Evolutionary conservation across 2,329 filamentous ascomycete genomes (phyloP), one percentile per base, ranked within the genome.

Genomic region (Aspergillus udagawae): DNA sequence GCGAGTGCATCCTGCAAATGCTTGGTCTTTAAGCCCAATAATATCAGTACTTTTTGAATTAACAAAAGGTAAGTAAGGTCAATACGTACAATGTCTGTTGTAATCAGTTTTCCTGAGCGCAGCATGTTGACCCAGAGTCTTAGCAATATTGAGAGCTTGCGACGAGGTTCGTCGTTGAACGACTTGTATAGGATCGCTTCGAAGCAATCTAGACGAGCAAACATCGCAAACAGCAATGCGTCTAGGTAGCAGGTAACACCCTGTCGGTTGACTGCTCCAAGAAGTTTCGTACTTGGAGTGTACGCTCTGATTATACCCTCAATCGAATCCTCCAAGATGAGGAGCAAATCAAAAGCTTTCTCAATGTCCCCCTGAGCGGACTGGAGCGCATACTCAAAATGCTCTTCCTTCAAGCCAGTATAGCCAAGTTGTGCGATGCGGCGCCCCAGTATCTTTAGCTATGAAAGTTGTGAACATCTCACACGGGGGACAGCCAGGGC

Each of bases 171-270:
- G 59, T 94, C 89, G 27, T 86, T 82, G 60, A 91, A 90, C 7
- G 87, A 86, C 56, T 88, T 88, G 71, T 90, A 92, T 35, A 97
- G 80, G 81, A 97, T 96, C 51, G 89, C 91, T 73, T 97, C 93
- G 71, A 96, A 99, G 62, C 89, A 92, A 63, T 91, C 88, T 41
- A 97, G 81, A 59, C 90, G 87, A 20, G 90, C 89, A 71, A 97
- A 97, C 91, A 99, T 97, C 72, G 93, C 89, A 71, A 97, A 97
- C 1, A 99, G 82, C 23, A 97, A 78, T 0, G 93, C 84, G 72
- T 97, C 94, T 17, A 97, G 80, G 71, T 95, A 97, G 77, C 94
- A 99, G n/a, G 93, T 97, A 38, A 96, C 91, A 50, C 84, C 85
- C 48, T 88, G 83, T 50, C 92, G 83, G 69, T 99, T 99, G 65